These are phyloP conservation scores for Sisymbrium irio DNA, from an alignment of 345 rosid species.

Conservation along the genomic window DNA sequence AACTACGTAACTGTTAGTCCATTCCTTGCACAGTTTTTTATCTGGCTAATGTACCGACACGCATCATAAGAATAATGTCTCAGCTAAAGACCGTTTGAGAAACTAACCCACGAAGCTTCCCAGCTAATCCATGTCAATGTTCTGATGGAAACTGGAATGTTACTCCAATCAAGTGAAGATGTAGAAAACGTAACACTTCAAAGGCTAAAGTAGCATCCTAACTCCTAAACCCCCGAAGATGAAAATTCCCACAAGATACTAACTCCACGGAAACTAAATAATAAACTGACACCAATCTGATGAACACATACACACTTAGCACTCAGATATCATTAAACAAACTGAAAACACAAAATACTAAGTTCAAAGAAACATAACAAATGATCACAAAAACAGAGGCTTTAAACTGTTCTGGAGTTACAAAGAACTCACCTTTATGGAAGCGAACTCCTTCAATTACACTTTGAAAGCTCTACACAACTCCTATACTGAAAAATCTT, in stretches of 20 bases:
- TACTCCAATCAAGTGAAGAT: background rate
- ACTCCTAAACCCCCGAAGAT: background rate
- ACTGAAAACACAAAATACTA: background rate
- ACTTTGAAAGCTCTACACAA: background rate
- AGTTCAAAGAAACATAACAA: background rate
- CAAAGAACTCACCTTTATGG: background rate
- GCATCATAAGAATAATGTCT: background rate
- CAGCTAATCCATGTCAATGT: background rate
- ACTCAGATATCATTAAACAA: background rate
- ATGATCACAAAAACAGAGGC: background rate
- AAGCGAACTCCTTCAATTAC: background rate
- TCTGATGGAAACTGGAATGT: background rate
- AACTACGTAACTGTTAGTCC: no score
- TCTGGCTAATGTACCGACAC: background rate
- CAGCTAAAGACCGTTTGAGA: background rate
- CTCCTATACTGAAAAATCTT: background rate
- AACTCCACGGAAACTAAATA: background rate
- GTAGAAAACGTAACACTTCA: background rate
- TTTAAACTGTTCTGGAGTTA: background rate
- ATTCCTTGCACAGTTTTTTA: no score
- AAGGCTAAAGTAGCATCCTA: background rate
- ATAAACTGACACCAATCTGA: background rate
- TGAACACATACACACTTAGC: background rate
- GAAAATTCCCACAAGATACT: background rate
- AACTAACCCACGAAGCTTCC: background rate